phyloP scores from a whole-genome alignment of 495 filamentous ascomycete species.

The Penicillium macrosclerotiorum region DNA sequence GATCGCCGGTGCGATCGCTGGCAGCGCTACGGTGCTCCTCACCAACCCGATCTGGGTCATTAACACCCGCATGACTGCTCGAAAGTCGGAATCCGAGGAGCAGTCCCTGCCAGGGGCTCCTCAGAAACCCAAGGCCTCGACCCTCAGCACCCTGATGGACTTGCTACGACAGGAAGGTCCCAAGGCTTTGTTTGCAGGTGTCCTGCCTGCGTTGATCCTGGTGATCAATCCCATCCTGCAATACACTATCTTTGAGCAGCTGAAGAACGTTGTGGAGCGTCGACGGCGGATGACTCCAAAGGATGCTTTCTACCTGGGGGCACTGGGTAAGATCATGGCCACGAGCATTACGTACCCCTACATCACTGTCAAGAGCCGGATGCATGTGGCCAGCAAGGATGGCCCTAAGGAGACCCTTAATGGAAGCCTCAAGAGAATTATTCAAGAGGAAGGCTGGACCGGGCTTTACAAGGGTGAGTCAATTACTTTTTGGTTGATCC shows the following conservation, averaged over 20 bases:
- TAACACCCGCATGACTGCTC: constrained; percentile 96
- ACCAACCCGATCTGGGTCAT: constrained; percentile 99
- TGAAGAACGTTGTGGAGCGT: constrained; percentile 76
- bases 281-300: constrained; percentile 71
- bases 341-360: constrained; percentile 96
- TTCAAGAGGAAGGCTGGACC: constrained; percentile 81
- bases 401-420: constrained; percentile 69
- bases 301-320: constrained; percentile 87
- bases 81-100: constrained; percentile 59
- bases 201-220: constrained; percentile 86
- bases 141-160: constrained; percentile 72
- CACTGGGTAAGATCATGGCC: constrained; percentile 89
- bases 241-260: constrained; percentile 97
- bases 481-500: not conserved
- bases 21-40: constrained; percentile 86
- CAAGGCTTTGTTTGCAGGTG: constrained; percentile 82
- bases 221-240: constrained; percentile 98
- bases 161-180: constrained; percentile 80
- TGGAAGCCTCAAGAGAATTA: constrained; percentile 69
- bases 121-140: constrained; percentile 59
- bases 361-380: constrained; percentile 94
- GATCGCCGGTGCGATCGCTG: constrained; percentile 92
- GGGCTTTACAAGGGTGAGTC: constrained; percentile 85
- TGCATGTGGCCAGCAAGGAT: constrained; percentile 81
- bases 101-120: constrained; percentile 49